A percentile compares a stretch with the other conserved stretches of the same genome.
Evolutionary conservation across 2,329 filamentous ascomycete genomes (phyloP).

Genomic region (Hortaea werneckii): DNA sequence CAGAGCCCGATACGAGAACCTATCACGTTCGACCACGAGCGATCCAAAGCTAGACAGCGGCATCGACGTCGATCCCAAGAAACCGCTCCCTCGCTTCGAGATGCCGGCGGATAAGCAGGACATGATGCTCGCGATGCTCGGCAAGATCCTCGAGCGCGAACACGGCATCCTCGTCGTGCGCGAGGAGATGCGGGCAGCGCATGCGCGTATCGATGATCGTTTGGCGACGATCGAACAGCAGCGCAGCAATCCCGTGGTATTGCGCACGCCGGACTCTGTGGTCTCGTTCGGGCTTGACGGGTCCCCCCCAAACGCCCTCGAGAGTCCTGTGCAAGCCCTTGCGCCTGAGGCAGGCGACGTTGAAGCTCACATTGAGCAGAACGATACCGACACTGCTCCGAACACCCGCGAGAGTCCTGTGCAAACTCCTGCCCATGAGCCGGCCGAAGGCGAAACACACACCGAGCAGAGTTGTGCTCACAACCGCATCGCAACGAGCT

Average conservation of each 20-base stretch:
- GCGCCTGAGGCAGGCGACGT: too few relatives aligned
- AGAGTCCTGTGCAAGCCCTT: too few relatives aligned
- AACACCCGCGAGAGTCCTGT: too few relatives aligned
- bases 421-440: too few relatives aligned
- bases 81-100: background rate
- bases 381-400: too few relatives aligned
- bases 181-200: slow-evolving; percentile 8
- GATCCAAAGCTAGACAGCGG: background rate
- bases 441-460: too few relatives aligned
- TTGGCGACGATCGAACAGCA: slow-evolving; percentile 9
- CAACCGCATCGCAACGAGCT: slow-evolving; percentile 9
- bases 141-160: slow-evolving; percentile 10
- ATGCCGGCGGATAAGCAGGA: slow-evolving; percentile 1
- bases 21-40: background rate
- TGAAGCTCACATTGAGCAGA: too few relatives aligned
- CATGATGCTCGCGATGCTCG: slow-evolving; percentile 8
- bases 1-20: background rate
- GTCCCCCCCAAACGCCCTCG: too few relatives aligned
- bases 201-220: slow-evolving; percentile 11
- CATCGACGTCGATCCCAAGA: slow-evolving; percentile 3
- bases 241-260: background rate
- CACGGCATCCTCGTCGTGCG: slow-evolving; percentile 7
- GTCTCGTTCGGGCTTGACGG: too few relatives aligned
- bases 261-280: background rate
- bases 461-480: too few relatives aligned